Conservation (phyloP, 768 basidiomycete genomes). For the Sporobolomyces phaffii region DNA sequence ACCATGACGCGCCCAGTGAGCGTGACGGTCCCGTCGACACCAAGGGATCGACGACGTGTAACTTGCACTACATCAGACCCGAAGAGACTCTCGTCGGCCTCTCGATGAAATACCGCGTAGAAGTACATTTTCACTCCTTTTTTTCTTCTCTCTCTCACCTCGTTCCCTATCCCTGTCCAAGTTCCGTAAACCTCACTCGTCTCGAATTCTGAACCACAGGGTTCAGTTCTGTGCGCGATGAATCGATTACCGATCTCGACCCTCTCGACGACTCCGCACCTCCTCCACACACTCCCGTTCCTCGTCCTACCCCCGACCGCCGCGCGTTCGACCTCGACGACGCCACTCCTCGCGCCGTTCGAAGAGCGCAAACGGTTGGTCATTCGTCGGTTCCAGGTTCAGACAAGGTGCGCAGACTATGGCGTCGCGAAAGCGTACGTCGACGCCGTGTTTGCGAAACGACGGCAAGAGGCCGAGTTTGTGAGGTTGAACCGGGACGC, state of each 20-base stretch:
- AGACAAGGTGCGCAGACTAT: conserved; percentile 22
- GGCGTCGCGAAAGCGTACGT: conserved; percentile 26
- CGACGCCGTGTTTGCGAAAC: conserved; percentile 10
- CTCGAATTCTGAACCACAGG: too few relatives aligned
- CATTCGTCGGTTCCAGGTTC: conserved; percentile 23
- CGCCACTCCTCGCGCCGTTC: conserved; percentile 4
- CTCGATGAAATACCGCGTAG: conserved; percentile 21
- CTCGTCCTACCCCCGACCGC: conserved; percentile 31
- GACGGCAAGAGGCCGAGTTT: conserved; percentile 23
- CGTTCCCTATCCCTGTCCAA: background rate
- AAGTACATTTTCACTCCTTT: conserved; percentile 5
- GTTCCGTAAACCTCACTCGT: too few relatives aligned
- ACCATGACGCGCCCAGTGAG: background rate
- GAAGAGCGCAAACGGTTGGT: conserved; percentile 27
- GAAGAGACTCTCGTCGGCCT: conserved; percentile 29
- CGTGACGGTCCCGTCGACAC: background rate
- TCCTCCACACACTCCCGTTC: conserved; percentile 36
- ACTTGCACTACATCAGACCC: conserved; percentile 27
- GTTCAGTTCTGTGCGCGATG: conserved; percentile 17
- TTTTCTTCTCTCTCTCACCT: background rate
- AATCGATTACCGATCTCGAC: conserved; percentile 32
- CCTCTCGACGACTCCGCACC: conserved; percentile 34
- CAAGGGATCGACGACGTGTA: background rate
- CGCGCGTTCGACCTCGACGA: conserved; percentile 15
- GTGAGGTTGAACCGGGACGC: conserved; percentile 3